Conservation (phyloP, 768 basidiomycete genomes). For the Myochromella boudieri region DNA sequence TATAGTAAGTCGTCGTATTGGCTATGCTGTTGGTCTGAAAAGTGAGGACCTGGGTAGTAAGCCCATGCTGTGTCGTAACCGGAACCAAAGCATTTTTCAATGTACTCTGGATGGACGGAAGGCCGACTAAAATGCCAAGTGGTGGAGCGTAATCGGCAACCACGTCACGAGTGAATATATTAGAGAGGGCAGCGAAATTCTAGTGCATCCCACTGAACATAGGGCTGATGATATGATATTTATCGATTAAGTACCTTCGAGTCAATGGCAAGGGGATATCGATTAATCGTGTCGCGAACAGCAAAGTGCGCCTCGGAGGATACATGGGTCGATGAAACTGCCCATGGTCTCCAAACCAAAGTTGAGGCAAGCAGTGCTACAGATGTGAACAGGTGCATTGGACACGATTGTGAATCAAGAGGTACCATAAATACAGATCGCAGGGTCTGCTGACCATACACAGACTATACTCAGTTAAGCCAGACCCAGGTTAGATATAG, state of each 20-base stretch:
- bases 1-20: background rate
- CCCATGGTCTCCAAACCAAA: too few relatives aligned
- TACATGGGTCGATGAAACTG: background rate
- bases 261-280: conserved; percentile 4
- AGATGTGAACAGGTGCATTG: too few relatives aligned
- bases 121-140: background rate
- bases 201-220: background rate
- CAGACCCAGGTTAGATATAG: too few relatives aligned
- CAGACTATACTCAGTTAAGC: too few relatives aligned
- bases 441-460: too few relatives aligned
- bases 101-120: background rate
- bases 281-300: background rate
- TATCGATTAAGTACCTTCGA: conserved; percentile 1
- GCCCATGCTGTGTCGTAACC: background rate
- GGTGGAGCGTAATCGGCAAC: conserved; percentile 1
- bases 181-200: background rate
- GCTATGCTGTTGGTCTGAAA: background rate
- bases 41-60: background rate
- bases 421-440: too few relatives aligned
- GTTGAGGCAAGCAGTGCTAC: too few relatives aligned
- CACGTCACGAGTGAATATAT: background rate
- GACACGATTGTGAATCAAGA: too few relatives aligned
- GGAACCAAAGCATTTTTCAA: background rate
- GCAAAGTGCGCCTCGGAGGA: background rate
- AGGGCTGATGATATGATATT: too few relatives aligned